phyloP scores from a whole-genome alignment of 2,329 filamentous ascomycete genomes.

The Eurotiales sp. region DNA sequence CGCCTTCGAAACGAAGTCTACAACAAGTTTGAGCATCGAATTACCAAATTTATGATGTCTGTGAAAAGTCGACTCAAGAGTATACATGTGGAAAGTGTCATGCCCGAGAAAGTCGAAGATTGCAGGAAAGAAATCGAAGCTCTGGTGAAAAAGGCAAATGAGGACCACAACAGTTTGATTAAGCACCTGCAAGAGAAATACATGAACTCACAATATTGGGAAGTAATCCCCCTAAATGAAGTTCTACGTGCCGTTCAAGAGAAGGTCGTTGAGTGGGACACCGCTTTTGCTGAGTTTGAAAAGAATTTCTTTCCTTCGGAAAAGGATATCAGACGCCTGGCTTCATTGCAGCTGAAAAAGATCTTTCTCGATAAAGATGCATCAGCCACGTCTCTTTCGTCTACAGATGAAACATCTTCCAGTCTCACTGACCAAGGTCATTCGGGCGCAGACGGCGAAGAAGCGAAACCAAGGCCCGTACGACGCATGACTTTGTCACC shows the following conservation, averaged over 20 bases:
- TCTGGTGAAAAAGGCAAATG: constrained; percentile 72
- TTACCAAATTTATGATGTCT: constrained; percentile 82
- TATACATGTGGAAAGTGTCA: constrained; percentile 86
- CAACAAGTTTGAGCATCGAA: constrained; percentile 71
- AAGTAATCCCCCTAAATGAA: constrained; percentile 88
- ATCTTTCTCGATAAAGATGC: constrained; percentile 87
- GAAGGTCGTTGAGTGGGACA: constrained; percentile 90
- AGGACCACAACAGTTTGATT: constrained; percentile 72
- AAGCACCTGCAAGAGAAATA: constrained; percentile 84
- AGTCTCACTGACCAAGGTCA: constrained; percentile 36
- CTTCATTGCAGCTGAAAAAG: constrained; percentile 87
- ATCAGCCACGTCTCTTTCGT: constrained; percentile 69
- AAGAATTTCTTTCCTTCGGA: constrained; percentile 88
- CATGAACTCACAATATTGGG: constrained; percentile 91
- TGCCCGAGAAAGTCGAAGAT: constrained; percentile 78
- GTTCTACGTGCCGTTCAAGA: constrained; percentile 88
- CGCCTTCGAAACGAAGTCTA: constrained; percentile 91
- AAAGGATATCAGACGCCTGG: constrained; percentile 89
- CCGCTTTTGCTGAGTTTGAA: constrained; percentile 85
- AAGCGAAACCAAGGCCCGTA: constrained; percentile 28
- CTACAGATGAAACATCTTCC: constrained; percentile 62
- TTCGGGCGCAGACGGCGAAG: constrained; percentile 26
- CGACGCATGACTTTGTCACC: constrained; percentile 50
- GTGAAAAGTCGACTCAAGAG: constrained; percentile 78
- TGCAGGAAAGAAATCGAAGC: constrained; percentile 79